Evolutionary conservation across 306 rosid species (phyloP).

Genomic region (Rosa chinensis): DNA sequence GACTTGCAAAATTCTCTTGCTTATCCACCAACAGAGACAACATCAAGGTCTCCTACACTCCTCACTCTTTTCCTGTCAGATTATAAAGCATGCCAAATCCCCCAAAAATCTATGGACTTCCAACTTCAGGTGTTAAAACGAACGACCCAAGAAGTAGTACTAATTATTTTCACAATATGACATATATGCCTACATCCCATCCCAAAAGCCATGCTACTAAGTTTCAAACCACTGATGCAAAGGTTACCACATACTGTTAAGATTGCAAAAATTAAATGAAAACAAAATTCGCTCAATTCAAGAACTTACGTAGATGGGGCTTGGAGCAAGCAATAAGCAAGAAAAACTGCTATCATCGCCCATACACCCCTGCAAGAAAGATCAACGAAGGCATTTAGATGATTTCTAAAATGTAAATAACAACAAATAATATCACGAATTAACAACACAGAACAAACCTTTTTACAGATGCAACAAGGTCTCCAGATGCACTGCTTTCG

Average conservation of each 20-base stretch:
- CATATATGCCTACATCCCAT: conserved; percentile 13
- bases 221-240: neutral
- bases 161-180: neutral
- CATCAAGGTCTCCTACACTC: neutral
- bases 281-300: neutral
- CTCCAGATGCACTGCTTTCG: conserved; percentile 73
- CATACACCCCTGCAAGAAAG: conserved; percentile 84
- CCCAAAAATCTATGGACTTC: conserved; percentile 12
- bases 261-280: neutral
- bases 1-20: neutral
- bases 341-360: conserved; percentile 98
- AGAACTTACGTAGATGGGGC: conserved; percentile 95
- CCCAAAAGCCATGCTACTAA: neutral
- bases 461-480: conserved; percentile 86
- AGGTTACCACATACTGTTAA: neutral
- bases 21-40: neutral
- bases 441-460: conserved; percentile 51
- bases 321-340: conserved; percentile 96
- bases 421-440: neutral
- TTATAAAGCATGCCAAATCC: conserved; percentile 11
- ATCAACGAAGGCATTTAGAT: neutral
- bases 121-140: conserved; percentile 6
- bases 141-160: conserved; percentile 9
- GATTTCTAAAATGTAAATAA: neutral
- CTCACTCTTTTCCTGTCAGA: neutral